A percentile compares a stretch with the other conserved stretches of the same genome.
These are phyloP conservation scores for Begonia fuchsioides DNA, from an alignment of 306 rosid genomes.

Conservation along the genomic window DNA sequence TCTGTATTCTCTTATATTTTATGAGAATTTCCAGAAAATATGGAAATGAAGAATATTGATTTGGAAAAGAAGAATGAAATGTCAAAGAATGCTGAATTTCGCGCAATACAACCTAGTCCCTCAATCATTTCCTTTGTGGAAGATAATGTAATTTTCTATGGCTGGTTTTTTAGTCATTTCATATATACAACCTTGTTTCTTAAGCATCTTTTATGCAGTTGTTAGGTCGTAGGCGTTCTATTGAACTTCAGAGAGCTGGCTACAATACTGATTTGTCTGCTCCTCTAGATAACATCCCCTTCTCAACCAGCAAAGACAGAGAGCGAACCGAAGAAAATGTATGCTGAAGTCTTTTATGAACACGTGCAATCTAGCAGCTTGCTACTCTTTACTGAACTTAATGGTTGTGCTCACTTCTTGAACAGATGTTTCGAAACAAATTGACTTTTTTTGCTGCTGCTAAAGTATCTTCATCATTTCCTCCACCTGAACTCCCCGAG, in stretches of 20 bases:
- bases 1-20: slow-evolving; percentile 3
- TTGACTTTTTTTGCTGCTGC: slow-evolving; percentile 91
- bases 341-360: slow-evolving; percentile 4
- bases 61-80: slow-evolving; percentile 39
- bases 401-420: slow-evolving; percentile 3
- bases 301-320: slow-evolving; percentile 51
- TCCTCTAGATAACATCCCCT: slow-evolving; percentile 76
- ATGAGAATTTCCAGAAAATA: slow-evolving; percentile 32
- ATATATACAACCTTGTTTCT: slow-evolving; percentile 13
- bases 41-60: slow-evolving; percentile 30
- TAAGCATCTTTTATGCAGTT: slow-evolving; percentile 30
- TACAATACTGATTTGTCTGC: slow-evolving; percentile 78
- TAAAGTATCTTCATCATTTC: slow-evolving; percentile 81
- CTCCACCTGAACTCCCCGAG: slow-evolving; percentile 77
- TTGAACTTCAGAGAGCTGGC: slow-evolving; percentile 79
- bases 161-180: slow-evolving; percentile 10
- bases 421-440: slow-evolving; percentile 62
- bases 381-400: too few relatives aligned
- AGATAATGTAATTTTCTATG: slow-evolving; percentile 72
- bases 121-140: slow-evolving; percentile 75
- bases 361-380: neutral
- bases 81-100: slow-evolving; percentile 71
- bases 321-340: slow-evolving; percentile 76
- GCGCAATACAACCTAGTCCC: slow-evolving; percentile 85
- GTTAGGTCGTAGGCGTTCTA: slow-evolving; percentile 70